Conservation (phyloP, 768 basidiomycete species). For the Hemileccinum rubropunctum region DNA sequence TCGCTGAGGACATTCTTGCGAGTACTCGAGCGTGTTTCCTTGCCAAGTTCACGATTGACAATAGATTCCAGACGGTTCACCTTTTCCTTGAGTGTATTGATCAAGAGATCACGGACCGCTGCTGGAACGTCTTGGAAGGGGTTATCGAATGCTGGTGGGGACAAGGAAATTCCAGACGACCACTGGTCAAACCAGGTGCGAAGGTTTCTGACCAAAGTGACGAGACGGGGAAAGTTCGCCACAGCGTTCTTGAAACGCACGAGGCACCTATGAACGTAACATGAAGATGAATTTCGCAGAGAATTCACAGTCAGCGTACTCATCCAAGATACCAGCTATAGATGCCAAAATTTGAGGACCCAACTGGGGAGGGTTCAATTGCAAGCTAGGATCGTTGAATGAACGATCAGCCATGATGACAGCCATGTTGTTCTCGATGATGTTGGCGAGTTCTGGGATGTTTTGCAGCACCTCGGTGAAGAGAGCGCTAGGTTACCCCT, state of each 20-base stretch:
- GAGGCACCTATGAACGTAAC: slow-evolving; percentile 40
- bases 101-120: slow-evolving; percentile 37
- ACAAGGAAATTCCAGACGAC: slow-evolving; percentile 37
- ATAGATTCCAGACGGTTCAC: slow-evolving; percentile 39
- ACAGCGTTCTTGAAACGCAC: slow-evolving; percentile 58
- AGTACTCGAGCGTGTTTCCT: slow-evolving; percentile 26
- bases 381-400: slow-evolving; percentile 26
- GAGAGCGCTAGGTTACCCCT: slow-evolving; percentile 34
- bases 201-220: slow-evolving; percentile 40
- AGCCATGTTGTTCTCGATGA: slow-evolving; percentile 41
- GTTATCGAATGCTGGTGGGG: slow-evolving; percentile 45
- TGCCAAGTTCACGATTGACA: slow-evolving; percentile 47
- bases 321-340: slow-evolving; percentile 46
- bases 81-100: slow-evolving; percentile 28
- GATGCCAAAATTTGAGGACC: slow-evolving; percentile 46
- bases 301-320: slow-evolving; percentile 38
- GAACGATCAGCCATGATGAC: slow-evolving; percentile 31
- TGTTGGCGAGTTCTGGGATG: slow-evolving; percentile 38
- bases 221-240: slow-evolving; percentile 43
- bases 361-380: slow-evolving; percentile 17
- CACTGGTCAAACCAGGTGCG: slow-evolving; percentile 47
- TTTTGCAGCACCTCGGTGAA: slow-evolving; percentile 47
- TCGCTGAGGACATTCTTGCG: background rate
- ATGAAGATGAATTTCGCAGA: slow-evolving; percentile 15
- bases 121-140: slow-evolving; percentile 32